Evolutionary conservation across 2,329 filamentous ascomycete genomes (phyloP).

Genomic region (Aureobasidium sp.): DNA sequence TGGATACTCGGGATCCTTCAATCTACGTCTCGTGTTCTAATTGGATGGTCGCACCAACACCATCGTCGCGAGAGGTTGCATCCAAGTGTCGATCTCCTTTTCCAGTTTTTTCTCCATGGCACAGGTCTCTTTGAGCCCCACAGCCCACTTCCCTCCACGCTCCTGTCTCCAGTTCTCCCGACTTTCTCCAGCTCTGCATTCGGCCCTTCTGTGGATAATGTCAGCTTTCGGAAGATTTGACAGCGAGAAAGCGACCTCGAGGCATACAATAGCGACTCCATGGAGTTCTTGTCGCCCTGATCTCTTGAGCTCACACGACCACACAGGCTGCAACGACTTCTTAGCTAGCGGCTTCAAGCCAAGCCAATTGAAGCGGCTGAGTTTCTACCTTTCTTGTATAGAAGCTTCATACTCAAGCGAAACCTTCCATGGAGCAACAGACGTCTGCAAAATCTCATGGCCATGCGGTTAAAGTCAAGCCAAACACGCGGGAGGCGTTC

Average conservation of each 20-base stretch:
- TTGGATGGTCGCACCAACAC: background rate
- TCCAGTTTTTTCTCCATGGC: slow-evolving; percentile 10
- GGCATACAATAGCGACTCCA: background rate
- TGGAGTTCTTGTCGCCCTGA: background rate
- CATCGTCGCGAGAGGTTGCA: slow-evolving; percentile 3
- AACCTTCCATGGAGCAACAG: background rate
- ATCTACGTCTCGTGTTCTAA: background rate
- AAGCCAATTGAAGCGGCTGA: background rate
- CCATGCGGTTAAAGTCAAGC: slow-evolving; percentile 9
- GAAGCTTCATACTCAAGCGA: background rate
- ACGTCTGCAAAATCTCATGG: background rate
- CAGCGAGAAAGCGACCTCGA: background rate
- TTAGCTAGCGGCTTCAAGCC: background rate
- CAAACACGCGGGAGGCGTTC: slow-evolving; percentile 7
- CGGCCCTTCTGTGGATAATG: slow-evolving; percentile 15
- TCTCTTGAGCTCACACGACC: background rate
- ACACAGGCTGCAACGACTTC: background rate
- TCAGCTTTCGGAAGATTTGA: slow-evolving; percentile 3
- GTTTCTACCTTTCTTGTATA: background rate
- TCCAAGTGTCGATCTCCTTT: slow-evolving; percentile 1
- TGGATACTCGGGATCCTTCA: slow-evolving; percentile 4
- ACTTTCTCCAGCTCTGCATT: slow-evolving; percentile 42
- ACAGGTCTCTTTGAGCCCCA: slow-evolving; percentile 16
- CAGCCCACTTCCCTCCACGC: slow-evolving; percentile 32
- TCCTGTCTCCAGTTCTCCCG: slow-evolving; percentile 46